These are phyloP conservation scores for Candida albicans DNA, from an alignment of 1,139 yeast species.

Conservation along the genomic window DNA sequence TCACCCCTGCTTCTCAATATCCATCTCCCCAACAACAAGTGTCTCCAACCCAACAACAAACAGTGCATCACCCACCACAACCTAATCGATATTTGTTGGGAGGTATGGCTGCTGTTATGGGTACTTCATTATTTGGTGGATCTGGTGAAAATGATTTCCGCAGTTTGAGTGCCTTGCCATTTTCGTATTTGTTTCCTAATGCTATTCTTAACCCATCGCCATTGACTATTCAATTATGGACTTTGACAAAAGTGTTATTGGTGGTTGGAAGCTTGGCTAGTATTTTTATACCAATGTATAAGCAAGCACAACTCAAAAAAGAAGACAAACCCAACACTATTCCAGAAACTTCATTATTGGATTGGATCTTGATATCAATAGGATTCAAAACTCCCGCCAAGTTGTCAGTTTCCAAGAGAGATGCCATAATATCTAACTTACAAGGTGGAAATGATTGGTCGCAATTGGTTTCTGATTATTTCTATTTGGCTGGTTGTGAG, in stretches of 20 bases:
- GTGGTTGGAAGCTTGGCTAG: slow-evolving; percentile 28
- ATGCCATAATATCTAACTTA: slow-evolving; percentile 23
- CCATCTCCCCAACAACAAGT: slow-evolving; percentile 12
- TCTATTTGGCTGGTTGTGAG: slow-evolving; percentile 33
- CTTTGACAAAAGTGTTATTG: slow-evolving; percentile 25
- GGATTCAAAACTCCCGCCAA: slow-evolving; percentile 33
- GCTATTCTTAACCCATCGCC: slow-evolving; percentile 27
- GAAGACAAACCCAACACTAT: not conserved
- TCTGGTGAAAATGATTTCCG: slow-evolving; percentile 38
- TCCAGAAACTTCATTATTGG: slow-evolving; percentile 1
- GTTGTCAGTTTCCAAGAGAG: slow-evolving; percentile 19
- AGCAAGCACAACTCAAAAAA: slow-evolving; percentile 5
- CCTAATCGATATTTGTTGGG: slow-evolving; percentile 47
- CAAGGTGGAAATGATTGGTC: slow-evolving; percentile 22
- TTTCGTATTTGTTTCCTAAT: slow-evolving; percentile 27
- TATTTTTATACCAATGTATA: slow-evolving; percentile 26
- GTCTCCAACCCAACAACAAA: slow-evolving; percentile 7
- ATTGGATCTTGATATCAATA: slow-evolving; percentile 29
- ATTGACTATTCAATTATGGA: slow-evolving; percentile 27
- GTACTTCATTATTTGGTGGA: slow-evolving; percentile 44
- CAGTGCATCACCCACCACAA: slow-evolving; percentile 12
- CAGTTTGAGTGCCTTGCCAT: slow-evolving; percentile 40
- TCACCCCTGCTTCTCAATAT: slow-evolving; percentile 19
- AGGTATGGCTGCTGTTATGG: slow-evolving; percentile 58
- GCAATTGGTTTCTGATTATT: slow-evolving; percentile 28